Evolutionary conservation across 768 basidiomycete genomes (phyloP).

Genomic region (Grammothele lineata): DNA sequence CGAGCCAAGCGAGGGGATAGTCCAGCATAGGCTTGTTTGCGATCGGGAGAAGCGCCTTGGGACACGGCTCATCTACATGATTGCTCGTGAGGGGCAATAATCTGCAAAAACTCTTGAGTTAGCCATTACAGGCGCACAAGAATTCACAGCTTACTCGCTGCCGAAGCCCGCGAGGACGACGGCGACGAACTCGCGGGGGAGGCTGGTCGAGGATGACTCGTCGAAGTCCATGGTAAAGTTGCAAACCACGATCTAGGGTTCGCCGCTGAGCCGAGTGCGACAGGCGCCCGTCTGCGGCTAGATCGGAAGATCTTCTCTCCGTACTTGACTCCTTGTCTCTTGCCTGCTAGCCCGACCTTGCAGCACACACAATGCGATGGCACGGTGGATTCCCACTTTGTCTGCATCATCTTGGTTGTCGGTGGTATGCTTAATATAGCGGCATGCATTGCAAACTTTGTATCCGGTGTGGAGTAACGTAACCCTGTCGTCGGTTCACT

Average conservation of each 20-base stretch:
- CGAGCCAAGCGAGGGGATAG: constrained; percentile 80
- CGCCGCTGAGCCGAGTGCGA: background rate
- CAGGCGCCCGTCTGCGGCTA: background rate
- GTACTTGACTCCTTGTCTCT: background rate
- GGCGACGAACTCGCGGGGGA: constrained; percentile 78
- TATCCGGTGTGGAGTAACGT: no score
- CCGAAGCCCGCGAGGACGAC: constrained; percentile 90
- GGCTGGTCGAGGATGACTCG: constrained; percentile 41
- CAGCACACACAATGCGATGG: no score
- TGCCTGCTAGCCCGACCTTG: background rate
- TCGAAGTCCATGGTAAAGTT: constrained; percentile 56
- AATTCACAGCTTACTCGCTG: constrained; percentile 58
- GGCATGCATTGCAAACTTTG: no score
- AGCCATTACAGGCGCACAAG: background rate
- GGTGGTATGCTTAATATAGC: no score
- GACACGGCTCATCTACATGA: constrained; percentile 76
- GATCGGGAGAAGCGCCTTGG: constrained; percentile 85
- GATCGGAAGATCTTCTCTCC: background rate
- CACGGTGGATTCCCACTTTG: no score
- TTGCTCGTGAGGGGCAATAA: constrained; percentile 68
- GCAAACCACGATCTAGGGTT: background rate
- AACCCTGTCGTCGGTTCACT: no score
- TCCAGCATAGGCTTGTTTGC: constrained; percentile 87
- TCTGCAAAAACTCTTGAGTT: constrained; percentile 33
- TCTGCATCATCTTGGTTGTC: no score